Conservation (phyloP, 345 rosid genomes). For the Sonneratia caseolaris region DNA sequence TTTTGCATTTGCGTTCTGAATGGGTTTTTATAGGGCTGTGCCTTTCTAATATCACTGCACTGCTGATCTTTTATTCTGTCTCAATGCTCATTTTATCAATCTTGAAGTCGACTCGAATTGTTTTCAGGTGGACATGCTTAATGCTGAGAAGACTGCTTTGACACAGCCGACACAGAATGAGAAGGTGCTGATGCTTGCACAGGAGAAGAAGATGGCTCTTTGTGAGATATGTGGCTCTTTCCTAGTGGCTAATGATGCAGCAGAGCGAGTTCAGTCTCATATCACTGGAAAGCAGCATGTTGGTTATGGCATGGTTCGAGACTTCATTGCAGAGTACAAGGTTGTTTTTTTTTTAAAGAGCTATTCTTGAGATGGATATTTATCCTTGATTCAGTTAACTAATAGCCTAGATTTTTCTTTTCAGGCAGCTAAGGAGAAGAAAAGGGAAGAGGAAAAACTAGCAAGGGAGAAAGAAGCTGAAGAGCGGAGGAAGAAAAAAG, state of each 20-base stretch:
- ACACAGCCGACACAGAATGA: constrained; percentile 62
- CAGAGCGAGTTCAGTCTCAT: constrained; percentile 96
- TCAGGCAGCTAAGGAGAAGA: constrained; percentile 79
- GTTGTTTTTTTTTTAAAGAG: constrained; percentile 22
- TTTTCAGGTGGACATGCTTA: constrained; percentile 76
- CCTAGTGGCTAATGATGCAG: constrained; percentile 92
- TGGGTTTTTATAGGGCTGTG: background rate
- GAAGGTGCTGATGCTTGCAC: constrained; percentile 63
- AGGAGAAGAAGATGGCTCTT: constrained; percentile 94
- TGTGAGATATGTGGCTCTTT: constrained; percentile 99
- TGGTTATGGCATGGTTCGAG: constrained; percentile 96
- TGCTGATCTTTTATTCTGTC: background rate
- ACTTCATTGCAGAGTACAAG: constrained; percentile 69
- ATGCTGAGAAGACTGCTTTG: constrained; percentile 59
- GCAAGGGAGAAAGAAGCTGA: constrained; percentile 80
- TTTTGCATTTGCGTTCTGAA: background rate
- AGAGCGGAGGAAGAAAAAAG: constrained; percentile 61
- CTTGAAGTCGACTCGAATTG: constrained; percentile 2
- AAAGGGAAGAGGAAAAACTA: constrained; percentile 68
- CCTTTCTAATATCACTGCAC: background rate
- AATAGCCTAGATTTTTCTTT: constrained; percentile 13
- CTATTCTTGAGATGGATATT: background rate
- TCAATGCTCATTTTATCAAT: background rate
- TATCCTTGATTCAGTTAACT: constrained; percentile 1
- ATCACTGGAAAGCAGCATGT: constrained; percentile 93